phyloP scores from a whole-genome alignment of 345 rosid genomes.

The Trapa bicornis region DNA sequence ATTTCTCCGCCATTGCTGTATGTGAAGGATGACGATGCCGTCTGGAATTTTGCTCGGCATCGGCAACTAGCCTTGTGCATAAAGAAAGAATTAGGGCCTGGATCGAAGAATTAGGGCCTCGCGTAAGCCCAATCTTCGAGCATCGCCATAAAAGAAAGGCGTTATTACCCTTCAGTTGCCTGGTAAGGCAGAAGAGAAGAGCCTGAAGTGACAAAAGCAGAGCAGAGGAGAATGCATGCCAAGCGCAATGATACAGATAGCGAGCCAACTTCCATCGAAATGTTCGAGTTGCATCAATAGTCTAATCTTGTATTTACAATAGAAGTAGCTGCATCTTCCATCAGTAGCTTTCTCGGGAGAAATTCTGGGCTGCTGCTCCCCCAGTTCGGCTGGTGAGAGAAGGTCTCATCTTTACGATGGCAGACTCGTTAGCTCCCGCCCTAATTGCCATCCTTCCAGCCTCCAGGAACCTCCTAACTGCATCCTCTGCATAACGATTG shows the following conservation, averaged over 20 bases:
- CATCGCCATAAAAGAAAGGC: too few species aligned
- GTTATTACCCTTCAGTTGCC: too few species aligned
- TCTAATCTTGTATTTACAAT: not conserved
- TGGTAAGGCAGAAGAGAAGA: too few species aligned
- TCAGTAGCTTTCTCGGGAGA: slow-evolving; percentile 4
- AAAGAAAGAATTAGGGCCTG: not conserved
- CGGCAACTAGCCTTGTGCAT: too few species aligned
- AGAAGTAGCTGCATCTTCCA: not conserved
- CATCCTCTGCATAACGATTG: slow-evolving; percentile 73
- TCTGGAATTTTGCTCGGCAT: not conserved
- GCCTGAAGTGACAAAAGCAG: too few species aligned
- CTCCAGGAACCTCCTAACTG: slow-evolving; percentile 86
- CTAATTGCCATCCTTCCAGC: slow-evolving; percentile 75
- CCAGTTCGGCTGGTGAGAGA: slow-evolving; percentile 53
- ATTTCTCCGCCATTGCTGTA: slow-evolving; percentile 39
- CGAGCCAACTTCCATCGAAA: too few species aligned
- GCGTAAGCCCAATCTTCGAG: not conserved
- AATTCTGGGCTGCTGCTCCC: not conserved
- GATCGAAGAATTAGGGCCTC: not conserved
- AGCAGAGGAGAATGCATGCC: too few species aligned
- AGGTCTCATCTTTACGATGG: slow-evolving; percentile 80
- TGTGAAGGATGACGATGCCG: slow-evolving; percentile 3
- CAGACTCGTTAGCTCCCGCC: slow-evolving; percentile 95
- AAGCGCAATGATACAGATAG: too few species aligned
- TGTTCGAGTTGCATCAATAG: not conserved